Evolutionary conservation across 2,329 filamentous ascomycete genomes (phyloP).

Genomic region (Penicillium sp.): DNA sequence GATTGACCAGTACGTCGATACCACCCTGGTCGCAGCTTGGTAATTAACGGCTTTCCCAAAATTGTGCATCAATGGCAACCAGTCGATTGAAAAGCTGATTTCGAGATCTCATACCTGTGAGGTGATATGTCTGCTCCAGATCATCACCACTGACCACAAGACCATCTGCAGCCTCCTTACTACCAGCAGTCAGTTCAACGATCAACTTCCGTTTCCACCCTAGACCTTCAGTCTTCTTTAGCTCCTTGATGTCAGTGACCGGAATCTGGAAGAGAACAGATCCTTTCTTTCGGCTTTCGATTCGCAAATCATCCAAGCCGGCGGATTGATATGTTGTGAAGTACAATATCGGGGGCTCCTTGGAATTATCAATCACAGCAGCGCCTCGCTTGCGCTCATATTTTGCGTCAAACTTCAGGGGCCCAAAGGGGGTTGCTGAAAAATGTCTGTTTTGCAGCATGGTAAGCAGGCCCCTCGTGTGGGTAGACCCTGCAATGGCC

Average conservation of each 20-base stretch:
- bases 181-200: conserved; percentile 71
- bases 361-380: conserved; percentile 59
- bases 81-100: conserved; percentile 26
- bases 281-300: conserved; percentile 52
- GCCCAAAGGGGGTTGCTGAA: conserved; percentile 56
- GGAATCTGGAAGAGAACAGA: conserved; percentile 68
- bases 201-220: conserved; percentile 84
- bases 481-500: conserved; percentile 60
- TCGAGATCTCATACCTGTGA: conserved; percentile 26
- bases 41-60: conserved; percentile 23
- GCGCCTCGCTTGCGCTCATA: conserved; percentile 71
- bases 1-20: background rate
- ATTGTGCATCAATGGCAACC: conserved; percentile 27
- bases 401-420: conserved; percentile 73
- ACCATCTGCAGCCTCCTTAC: conserved; percentile 72
- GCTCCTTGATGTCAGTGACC: conserved; percentile 68
- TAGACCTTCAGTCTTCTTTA: conserved; percentile 77
- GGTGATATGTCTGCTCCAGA: conserved; percentile 45
- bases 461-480: conserved; percentile 70
- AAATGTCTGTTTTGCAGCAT: conserved; percentile 57
- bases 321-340: conserved; percentile 53
- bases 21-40: background rate
- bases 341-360: conserved; percentile 51
- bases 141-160: conserved; percentile 63
- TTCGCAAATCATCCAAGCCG: conserved; percentile 43